A percentile compares a stretch with the other conserved stretches of the same genome.
These are phyloP conservation scores for Sanghuangporus baumii DNA, from an alignment of 1,284 basidiomycete species.

Conservation along the genomic window DNA sequence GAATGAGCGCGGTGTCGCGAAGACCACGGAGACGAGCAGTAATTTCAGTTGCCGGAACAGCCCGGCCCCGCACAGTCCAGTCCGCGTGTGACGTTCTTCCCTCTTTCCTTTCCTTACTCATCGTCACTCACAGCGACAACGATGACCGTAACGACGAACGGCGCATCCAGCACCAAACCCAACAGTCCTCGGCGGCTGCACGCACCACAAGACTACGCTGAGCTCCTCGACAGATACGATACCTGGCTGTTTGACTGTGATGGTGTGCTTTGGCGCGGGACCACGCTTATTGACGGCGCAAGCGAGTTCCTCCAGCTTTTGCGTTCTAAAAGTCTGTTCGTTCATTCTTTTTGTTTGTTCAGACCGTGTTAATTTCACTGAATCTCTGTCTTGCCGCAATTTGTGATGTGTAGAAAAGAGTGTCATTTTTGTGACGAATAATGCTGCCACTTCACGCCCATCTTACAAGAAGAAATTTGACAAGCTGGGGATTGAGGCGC, in stretches of 20 bases:
- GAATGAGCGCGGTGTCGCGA: not conserved
- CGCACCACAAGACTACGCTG: conserved; percentile 46
- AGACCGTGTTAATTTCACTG: not conserved
- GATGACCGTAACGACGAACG: not conserved
- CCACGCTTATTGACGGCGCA: conserved; percentile 73
- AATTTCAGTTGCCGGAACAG: not conserved
- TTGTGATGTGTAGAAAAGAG: conserved; percentile 59
- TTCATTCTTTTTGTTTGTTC: not conserved
- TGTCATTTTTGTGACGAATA: conserved; percentile 95
- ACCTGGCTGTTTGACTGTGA: conserved; percentile 97
- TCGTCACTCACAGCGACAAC: not conserved
- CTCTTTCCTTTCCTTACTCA: not conserved
- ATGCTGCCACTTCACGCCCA: conserved; percentile 89
- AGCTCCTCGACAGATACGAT: conserved; percentile 73
- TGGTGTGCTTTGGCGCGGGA: conserved; percentile 92
- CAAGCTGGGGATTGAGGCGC: conserved; percentile 78
- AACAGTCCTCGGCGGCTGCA: conserved; percentile 26
- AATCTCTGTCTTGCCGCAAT: not conserved
- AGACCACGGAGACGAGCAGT: not conserved
- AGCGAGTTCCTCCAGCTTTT: conserved; percentile 68
- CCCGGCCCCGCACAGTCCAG: not conserved
- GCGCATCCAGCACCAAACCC: not conserved
- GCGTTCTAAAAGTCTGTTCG: conserved; percentile 53
- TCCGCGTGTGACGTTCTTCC: no score
- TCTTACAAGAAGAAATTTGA: conserved; percentile 92